Evolutionary conservation across 257 asterid species (phyloP).

Genomic region (Pogostemon cablin): DNA sequence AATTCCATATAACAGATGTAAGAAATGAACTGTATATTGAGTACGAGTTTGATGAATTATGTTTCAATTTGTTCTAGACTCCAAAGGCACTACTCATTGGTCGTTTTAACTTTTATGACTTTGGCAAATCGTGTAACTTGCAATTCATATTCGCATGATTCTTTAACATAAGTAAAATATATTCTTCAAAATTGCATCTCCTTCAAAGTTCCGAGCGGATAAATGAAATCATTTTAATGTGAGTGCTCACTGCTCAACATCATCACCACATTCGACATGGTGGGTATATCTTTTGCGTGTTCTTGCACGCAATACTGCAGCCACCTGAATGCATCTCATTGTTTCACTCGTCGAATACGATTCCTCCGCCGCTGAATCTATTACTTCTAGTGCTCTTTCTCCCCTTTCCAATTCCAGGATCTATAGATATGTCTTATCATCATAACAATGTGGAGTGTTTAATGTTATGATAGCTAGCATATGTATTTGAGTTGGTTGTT

Average conservation of each 20-base stretch:
- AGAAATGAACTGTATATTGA: no score
- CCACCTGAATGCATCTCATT: constrained; percentile 74
- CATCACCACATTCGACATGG: constrained; percentile 59
- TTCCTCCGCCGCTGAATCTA: constrained; percentile 51
- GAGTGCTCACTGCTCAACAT: constrained; percentile 56
- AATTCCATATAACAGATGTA: no score
- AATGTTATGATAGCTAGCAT: constrained; percentile 43
- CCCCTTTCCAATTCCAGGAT: constrained; percentile 39
- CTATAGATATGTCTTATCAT: neutral
- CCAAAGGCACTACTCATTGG: no score
- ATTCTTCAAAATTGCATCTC: no score
- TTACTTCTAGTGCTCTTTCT: constrained; percentile 54
- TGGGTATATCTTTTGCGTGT: constrained; percentile 67
- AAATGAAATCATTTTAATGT: no score
- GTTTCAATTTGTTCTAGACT: no score
- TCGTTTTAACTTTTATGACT: no score
- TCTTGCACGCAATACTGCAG: constrained; percentile 72
- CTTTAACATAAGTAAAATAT: no score
- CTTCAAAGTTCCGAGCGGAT: no score
- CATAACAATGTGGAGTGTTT: neutral
- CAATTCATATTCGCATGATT: no score
- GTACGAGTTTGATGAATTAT: no score
- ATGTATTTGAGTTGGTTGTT: constrained; percentile 69
- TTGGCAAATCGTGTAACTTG: no score
- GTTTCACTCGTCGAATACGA: constrained; percentile 45